A percentile compares a stretch with the other conserved stretches of the same genome.
These are phyloP conservation scores for Tremella fuciformis DNA, from an alignment of 768 basidiomycete genomes.

Conservation along the genomic window DNA sequence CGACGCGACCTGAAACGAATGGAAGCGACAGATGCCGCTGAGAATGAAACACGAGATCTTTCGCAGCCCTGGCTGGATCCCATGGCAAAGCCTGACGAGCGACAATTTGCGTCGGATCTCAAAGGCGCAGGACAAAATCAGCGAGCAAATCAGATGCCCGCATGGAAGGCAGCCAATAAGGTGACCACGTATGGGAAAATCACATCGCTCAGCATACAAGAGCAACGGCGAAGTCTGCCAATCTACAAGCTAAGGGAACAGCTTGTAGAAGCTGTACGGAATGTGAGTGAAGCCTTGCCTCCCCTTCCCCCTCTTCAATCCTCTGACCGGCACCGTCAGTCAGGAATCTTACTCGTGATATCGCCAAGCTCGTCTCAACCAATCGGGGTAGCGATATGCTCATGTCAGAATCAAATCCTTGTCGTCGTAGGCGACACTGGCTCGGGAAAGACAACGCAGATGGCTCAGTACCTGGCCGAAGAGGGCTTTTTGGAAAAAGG, in stretches of 20 bases:
- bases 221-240: slow-evolving; percentile 84
- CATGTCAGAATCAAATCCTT: slow-evolving; percentile 80
- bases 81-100: slow-evolving; percentile 84
- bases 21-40: slow-evolving; percentile 88
- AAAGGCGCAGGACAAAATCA: slow-evolving; percentile 63
- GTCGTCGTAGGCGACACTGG: slow-evolving; percentile 99
- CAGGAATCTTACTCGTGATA: too few relatives aligned
- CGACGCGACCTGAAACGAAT: slow-evolving; percentile 89
- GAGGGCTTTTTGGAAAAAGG: slow-evolving; percentile 85
- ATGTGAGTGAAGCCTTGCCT: slow-evolving; percentile 67
- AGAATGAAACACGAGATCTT: slow-evolving; percentile 91
- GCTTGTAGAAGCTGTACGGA: slow-evolving; percentile 80
- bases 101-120: slow-evolving; percentile 88
- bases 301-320: too few relatives aligned
- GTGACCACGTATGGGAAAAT: slow-evolving; percentile 93
- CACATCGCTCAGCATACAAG: slow-evolving; percentile 82
- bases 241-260: slow-evolving; percentile 93
- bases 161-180: slow-evolving; percentile 90
- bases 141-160: slow-evolving; percentile 73
- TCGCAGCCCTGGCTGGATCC: slow-evolving; percentile 97
- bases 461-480: slow-evolving; percentile 97
- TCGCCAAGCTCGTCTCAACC: too few relatives aligned
- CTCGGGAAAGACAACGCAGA: slow-evolving; percentile 98
- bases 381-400: too few relatives aligned
- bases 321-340: too few relatives aligned